Percentiles rank a stretch among this genome's conserved stretches.
phyloP scores from a whole-genome alignment of 352 stramenopile genomes.

The Aphanomyces invadans region DNA sequence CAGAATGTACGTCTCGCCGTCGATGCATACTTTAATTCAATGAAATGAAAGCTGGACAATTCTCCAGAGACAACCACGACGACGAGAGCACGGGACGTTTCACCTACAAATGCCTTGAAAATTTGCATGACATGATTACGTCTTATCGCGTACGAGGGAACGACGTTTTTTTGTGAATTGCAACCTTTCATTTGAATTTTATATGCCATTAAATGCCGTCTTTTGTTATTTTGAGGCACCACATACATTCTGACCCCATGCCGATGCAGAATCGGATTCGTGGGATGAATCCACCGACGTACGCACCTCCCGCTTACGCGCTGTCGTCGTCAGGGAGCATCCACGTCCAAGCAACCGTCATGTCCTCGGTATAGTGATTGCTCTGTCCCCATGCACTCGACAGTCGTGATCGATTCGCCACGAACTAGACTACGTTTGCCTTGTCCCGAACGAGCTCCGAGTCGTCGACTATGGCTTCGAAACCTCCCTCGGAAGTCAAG shows the following conservation, averaged over 20 bases:
- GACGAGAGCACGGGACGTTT: too few relatives aligned
- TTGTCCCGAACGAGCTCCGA: not conserved
- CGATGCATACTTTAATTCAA: too few relatives aligned
- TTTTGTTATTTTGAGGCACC: not conserved
- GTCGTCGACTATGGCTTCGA: not conserved
- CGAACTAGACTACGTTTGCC: conserved; percentile 11
- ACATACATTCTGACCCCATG: not conserved
- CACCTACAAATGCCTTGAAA: too few relatives aligned
- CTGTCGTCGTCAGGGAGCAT: conserved; percentile 10
- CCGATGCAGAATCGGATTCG: not conserved
- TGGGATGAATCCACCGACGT: conserved; percentile 3
- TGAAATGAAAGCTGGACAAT: too few relatives aligned
- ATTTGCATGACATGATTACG: too few relatives aligned
- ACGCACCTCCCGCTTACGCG: conserved; percentile 12
- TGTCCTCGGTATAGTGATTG: conserved; percentile 2
- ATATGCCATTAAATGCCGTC: too few relatives aligned
- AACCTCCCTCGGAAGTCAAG: conserved; percentile 53
- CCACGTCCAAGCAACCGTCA: conserved; percentile 1
- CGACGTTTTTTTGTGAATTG: too few relatives aligned
- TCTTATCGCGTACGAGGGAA: too few relatives aligned
- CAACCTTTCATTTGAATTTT: too few relatives aligned
- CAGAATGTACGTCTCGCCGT: too few relatives aligned
- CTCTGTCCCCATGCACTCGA: conserved; percentile 49
- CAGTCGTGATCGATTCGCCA: conserved; percentile 28
- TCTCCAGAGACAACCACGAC: too few relatives aligned